A percentile compares a stretch with the other conserved stretches of the same genome.
Evolutionary conservation across 2,329 filamentous ascomycete genomes (phyloP).

Genomic region (Aspergillus sp.): DNA sequence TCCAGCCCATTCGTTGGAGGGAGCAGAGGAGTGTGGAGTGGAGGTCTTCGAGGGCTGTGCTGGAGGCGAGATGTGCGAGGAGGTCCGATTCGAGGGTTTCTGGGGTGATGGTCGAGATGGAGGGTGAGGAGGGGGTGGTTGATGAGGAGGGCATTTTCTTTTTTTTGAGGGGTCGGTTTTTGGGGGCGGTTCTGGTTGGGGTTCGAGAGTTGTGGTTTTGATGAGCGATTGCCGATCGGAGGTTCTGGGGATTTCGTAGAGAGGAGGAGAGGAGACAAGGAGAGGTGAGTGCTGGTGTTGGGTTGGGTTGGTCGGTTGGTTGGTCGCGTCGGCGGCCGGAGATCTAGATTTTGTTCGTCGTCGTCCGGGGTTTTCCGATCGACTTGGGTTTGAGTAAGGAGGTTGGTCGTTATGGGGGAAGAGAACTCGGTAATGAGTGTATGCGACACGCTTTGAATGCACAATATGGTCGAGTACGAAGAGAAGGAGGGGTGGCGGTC

Average conservation of each 20-base stretch:
- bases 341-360: neutral
- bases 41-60: conserved; percentile 55
- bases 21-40: conserved; percentile 55
- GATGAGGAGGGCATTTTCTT: conserved; percentile 11
- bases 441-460: neutral
- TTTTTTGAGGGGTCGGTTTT: neutral
- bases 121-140: conserved; percentile 13
- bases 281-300: too few relatives aligned
- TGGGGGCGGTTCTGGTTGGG: neutral
- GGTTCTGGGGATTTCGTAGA: too few relatives aligned
- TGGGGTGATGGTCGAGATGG: conserved; percentile 32
- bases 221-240: too few relatives aligned
- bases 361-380: neutral
- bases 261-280: too few relatives aligned
- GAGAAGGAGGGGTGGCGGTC: too few relatives aligned
- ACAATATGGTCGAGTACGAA: neutral
- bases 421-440: neutral
- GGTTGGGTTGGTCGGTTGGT: too few relatives aligned
- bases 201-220: neutral
- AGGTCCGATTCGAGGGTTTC: conserved; percentile 41
- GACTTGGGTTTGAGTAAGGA: too few relatives aligned
- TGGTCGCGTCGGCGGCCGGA: too few relatives aligned
- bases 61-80: conserved; percentile 47
- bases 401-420: too few relatives aligned
- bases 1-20: conserved; percentile 60